Percentiles rank a stretch among this genome's conserved stretches.
Evolutionary conservation across 345 rosid species (phyloP).

Genomic region (Conringia planisiliqua): DNA sequence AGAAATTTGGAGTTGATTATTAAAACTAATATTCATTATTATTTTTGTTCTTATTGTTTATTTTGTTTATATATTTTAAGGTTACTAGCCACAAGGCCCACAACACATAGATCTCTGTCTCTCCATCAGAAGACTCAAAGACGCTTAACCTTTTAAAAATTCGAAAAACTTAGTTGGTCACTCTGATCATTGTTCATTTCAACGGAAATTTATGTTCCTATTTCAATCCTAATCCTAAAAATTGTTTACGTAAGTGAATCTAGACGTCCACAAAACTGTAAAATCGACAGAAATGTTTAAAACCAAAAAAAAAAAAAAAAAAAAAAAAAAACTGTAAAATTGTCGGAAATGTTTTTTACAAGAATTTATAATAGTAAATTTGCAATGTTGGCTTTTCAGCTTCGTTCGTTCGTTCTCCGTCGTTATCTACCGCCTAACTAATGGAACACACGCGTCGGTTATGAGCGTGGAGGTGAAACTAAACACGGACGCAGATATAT

Average conservation of each 20-base stretch:
- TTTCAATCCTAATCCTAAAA: not conserved
- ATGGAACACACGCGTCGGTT: not conserved
- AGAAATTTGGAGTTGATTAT: no score
- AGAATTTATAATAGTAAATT: not conserved
- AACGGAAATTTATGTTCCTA: not conserved
- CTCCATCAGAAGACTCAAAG: no score
- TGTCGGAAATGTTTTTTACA: no score
- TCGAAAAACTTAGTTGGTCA: not conserved
- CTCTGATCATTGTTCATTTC: not conserved
- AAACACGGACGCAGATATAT: not conserved
- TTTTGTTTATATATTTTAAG: not conserved
- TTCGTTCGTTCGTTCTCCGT: not conserved
- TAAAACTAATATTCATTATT: no score
- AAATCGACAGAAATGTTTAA: not conserved
- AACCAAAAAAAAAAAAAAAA: no score
- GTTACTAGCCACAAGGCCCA: not conserved
- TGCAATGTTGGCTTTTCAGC: not conserved
- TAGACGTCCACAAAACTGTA: not conserved
- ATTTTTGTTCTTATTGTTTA: no score
- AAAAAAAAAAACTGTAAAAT: no score
- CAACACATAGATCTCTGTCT: not conserved
- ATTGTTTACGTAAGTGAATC: no score
- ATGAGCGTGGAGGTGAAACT: not conserved
- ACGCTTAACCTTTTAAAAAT: no score
- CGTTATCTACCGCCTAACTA: not conserved